Conservation (phyloP, 345 rosid species). For the Turritis glabra region DNA sequence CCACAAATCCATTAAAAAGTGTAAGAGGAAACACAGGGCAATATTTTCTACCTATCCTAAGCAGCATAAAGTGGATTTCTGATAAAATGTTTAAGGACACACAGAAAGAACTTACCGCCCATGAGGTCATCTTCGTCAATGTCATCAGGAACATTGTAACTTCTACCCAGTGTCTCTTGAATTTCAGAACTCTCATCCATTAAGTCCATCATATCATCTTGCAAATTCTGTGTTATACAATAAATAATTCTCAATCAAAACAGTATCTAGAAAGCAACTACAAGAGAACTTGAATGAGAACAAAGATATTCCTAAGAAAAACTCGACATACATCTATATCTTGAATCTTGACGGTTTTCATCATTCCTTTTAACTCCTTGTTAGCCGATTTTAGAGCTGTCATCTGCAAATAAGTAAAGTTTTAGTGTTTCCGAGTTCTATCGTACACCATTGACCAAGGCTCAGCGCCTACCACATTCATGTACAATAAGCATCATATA, state of each 20-base stretch:
- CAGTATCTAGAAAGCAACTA: slow-evolving; percentile 4
- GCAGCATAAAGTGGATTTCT: not conserved
- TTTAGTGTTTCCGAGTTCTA: not conserved
- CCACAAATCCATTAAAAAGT: not conserved
- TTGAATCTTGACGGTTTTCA: slow-evolving; percentile 98
- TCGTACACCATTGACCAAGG: not conserved
- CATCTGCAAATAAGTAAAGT: slow-evolving; percentile 53
- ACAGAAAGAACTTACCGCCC: slow-evolving; percentile 67
- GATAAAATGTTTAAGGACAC: not conserved
- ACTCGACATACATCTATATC: slow-evolving; percentile 84
- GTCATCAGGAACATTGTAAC: slow-evolving; percentile 94
- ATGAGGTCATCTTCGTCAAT: slow-evolving; percentile 97
- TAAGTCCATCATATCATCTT: slow-evolving; percentile 99
- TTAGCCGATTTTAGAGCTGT: slow-evolving; percentile 91
- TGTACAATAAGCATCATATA: not conserved
- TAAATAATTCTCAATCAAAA: not conserved
- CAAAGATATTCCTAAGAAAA: not conserved
- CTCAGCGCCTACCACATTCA: too few relatives aligned
- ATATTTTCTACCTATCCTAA: not conserved
- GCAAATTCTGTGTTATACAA: slow-evolving; percentile 64
- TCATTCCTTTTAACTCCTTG: slow-evolving; percentile 98
- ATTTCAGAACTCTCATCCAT: slow-evolving; percentile 97
- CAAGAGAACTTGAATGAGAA: slow-evolving; percentile 1
- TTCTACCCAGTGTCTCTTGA: slow-evolving; percentile 95
- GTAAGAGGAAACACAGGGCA: slow-evolving; percentile 9